Percentiles rank a stretch among this genome's conserved stretches.
phyloP scores from a whole-genome alignment of 2,329 filamentous ascomycete species.

The Achaetomium macrosporum region DNA sequence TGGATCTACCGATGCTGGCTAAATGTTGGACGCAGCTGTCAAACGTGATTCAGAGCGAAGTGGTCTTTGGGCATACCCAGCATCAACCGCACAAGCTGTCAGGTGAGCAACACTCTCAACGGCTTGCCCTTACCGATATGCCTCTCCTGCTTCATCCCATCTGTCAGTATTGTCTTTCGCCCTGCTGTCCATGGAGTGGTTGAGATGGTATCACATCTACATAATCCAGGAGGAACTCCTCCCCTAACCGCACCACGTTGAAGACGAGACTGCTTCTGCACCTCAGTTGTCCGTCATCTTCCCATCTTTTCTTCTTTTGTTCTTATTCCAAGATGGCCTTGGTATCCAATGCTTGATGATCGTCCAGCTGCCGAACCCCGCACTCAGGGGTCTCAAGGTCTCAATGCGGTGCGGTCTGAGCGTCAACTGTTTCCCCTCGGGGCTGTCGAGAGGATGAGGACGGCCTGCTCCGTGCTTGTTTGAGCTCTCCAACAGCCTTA shows the following conservation, averaged over 20 bases:
- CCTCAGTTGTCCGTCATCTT: neutral
- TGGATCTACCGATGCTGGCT: conserved; percentile 9
- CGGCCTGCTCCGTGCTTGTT: conserved; percentile 2
- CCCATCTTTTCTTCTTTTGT: neutral
- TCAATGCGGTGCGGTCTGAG: conserved; percentile 17
- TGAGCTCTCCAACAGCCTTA: conserved; percentile 12
- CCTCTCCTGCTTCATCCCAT: neutral
- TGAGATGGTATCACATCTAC: no score
- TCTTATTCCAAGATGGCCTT: neutral
- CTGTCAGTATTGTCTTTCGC: no score
- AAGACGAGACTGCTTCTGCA: no score
- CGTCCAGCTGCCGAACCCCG: conserved; percentile 10
- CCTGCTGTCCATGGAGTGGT: no score
- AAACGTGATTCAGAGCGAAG: conserved; percentile 10
- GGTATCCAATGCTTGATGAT: conserved; percentile 6
- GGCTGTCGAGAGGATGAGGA: neutral
- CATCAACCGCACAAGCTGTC: conserved; percentile 20
- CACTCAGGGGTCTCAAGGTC: conserved; percentile 3
- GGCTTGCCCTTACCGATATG: neutral
- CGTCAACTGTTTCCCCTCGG: conserved; percentile 1
- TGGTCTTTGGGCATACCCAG: conserved; percentile 6
- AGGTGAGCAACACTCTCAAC: neutral
- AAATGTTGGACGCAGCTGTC: conserved; percentile 16
- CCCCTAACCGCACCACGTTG: no score
- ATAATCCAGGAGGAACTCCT: no score